Evolutionary conservation across 257 asterid genomes (phyloP), one percentile per base, ranked within the genome.

Genomic region (Osmanthus fragrans): DNA sequence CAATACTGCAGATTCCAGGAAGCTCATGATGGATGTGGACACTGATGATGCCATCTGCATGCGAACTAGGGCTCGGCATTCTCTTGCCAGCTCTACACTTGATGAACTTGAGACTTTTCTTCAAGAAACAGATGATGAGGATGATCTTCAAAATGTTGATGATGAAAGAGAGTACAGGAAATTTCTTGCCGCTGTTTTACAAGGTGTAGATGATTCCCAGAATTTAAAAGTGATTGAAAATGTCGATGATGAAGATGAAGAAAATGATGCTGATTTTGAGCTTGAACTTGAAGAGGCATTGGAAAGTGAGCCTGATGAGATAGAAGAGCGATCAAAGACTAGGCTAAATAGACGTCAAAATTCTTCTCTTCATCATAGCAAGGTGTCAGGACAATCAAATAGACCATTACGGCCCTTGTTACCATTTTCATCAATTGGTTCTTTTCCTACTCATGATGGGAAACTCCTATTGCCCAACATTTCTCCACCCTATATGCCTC

Each of bases 101-200:
- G 99, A 93, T 85, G 97, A 96, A 85, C 96, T 96, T 2, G 99
- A 96, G 84, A 92, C 92, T 32, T 96, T 96, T 81, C 98, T 96
- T 88, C 99, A 96, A 84, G 98, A 93, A 90, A 89, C 99, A 11
- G 99, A 96, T 49, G 98, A 93, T 30, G 99, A 93, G 77, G 99
- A 93, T 77, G 97, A 95, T 84, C 90, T 93, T 80, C 98, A 87
- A 78, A 93, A 89, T 84, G 94, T 89, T 79, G 92, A 94, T 68
- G 99, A 96, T 86, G 97, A 96, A 84, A 91, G 80, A 80, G 98
- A 96, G 80, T 96, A 93, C 69, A 87, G 86, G 75, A 96, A 93
- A 78, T 96, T 96, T 82, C 96, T 93, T 87, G 97, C 97, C 19
- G 97, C 92, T 80, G 94, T 96, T 83, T 85, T 90, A 79, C 89